phyloP scores from a whole-genome alignment of 495 filamentous ascomycete species.

The Xylaria scruposa region DNA sequence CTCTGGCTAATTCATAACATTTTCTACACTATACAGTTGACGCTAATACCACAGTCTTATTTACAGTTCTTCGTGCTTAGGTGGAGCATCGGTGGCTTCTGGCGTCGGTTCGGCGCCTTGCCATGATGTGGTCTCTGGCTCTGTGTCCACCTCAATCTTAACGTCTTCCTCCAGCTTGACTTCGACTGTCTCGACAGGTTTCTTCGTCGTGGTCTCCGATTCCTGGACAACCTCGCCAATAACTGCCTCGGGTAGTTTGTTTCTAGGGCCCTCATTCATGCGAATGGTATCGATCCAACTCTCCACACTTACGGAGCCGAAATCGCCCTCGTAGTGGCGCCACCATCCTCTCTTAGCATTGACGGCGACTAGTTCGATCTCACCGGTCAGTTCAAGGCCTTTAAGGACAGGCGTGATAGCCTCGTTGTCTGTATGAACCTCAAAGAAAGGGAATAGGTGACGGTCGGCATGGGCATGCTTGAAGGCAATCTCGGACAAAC shows the following conservation, averaged over 20 bases:
- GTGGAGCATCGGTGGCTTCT: constrained; percentile 45
- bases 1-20: constrained; percentile 13
- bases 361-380: constrained; percentile 75
- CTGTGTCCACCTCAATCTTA: constrained; percentile 33
- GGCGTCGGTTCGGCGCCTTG: constrained; percentile 44
- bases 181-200: constrained; percentile 46
- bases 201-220: constrained; percentile 41
- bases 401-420: constrained; percentile 62
- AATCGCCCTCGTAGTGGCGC: constrained; percentile 70
- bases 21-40: constrained; percentile 24
- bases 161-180: constrained; percentile 41
- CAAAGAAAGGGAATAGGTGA: constrained; percentile 83
- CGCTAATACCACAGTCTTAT: constrained; percentile 16
- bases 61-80: constrained; percentile 56
- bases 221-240: constrained; percentile 65
- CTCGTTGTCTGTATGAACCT: constrained; percentile 68
- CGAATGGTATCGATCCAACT: constrained; percentile 87
- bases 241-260: constrained; percentile 78
- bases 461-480: constrained; percentile 69
- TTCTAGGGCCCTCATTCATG: constrained; percentile 82
- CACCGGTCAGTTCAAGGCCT: constrained; percentile 64
- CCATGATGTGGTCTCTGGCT: constrained; percentile 26
- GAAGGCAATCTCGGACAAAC: constrained; percentile 74
- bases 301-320: constrained; percentile 68
- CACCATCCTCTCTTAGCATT: constrained; percentile 89